Conservation (phyloP, 495 filamentous ascomycete genomes). For the Penicillium canariense region DNA sequence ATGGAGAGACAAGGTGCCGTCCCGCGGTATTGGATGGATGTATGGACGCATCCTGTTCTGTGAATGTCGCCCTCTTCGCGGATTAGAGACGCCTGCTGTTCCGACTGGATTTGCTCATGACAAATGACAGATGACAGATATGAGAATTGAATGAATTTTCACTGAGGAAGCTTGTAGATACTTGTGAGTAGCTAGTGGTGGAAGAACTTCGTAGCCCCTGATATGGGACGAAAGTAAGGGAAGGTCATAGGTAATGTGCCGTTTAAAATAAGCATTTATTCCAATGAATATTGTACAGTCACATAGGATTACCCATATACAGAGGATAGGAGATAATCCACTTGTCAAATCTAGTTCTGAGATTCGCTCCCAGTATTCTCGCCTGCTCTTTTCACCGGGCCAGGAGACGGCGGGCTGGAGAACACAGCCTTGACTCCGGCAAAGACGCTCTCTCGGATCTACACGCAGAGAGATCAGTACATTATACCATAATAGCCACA, state of each 20-base stretch:
- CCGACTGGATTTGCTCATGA: conserved; percentile 24
- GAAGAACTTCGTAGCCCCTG: background rate
- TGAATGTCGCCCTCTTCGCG: conserved; percentile 6
- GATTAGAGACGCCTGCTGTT: conserved; percentile 22
- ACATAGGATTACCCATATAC: conserved; percentile 5
- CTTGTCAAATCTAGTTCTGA: background rate
- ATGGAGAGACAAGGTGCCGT: background rate
- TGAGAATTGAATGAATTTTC: conserved; percentile 29
- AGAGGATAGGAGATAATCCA: background rate
- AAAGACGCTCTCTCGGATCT: conserved; percentile 43
- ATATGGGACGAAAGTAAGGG: background rate
- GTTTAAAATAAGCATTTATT: background rate
- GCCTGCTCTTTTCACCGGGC: conserved; percentile 25
- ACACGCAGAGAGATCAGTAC: background rate
- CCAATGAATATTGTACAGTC: conserved; percentile 9
- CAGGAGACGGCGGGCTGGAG: conserved; percentile 35
- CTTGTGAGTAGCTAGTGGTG: background rate
- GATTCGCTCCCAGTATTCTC: conserved; percentile 10
- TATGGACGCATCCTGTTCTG: no score
- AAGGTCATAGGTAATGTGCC: background rate
- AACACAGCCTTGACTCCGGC: conserved; percentile 33
- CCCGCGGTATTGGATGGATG: background rate
- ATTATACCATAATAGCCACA: background rate
- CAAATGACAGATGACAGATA: conserved; percentile 27
- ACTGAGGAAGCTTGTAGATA: background rate